Evolutionary conservation across 176 grass and related monocot genomes (phyloP).

Genomic region (Ananas comosus): DNA sequence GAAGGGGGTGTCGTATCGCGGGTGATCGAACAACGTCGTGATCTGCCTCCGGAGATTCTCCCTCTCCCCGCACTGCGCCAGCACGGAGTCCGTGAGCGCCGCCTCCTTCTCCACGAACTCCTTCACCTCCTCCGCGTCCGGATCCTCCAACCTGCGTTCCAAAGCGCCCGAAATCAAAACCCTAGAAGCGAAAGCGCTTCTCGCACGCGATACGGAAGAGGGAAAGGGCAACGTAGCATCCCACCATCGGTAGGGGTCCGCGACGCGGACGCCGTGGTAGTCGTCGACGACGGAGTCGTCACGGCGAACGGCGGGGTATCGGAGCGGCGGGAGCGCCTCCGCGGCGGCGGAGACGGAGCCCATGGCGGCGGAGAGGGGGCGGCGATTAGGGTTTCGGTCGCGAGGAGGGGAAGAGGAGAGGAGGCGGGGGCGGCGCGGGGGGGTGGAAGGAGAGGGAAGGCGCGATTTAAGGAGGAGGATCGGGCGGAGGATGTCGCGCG

Average conservation of each 20-base stretch:
- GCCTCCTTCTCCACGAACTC: constrained; percentile 70
- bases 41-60: constrained; percentile 49
- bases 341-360: constrained; percentile 21
- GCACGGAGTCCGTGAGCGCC: constrained; percentile 55
- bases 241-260: constrained; percentile 86
- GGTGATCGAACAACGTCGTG: constrained; percentile 64
- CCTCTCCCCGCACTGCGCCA: constrained; percentile 43
- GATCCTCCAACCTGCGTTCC: constrained; percentile 71
- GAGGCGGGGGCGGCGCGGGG: neutral
- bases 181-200: neutral
- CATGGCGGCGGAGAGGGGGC: constrained; percentile 29
- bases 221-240: neutral
- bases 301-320: constrained; percentile 48
- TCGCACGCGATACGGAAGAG: neutral
- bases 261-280: constrained; percentile 54
- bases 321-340: constrained; percentile 20
- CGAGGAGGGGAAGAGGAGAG: neutral
- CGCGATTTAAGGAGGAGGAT: too few relatives aligned
- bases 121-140: constrained; percentile 76
- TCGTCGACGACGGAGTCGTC: constrained; percentile 53
- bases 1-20: constrained; percentile 64
- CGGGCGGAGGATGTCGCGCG: constrained; percentile 5
- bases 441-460: too few relatives aligned
- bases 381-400: neutral
- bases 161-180: neutral